phyloP scores from a whole-genome alignment of 352 stramenopile species.

The Hyaloperonospora brassicae region DNA sequence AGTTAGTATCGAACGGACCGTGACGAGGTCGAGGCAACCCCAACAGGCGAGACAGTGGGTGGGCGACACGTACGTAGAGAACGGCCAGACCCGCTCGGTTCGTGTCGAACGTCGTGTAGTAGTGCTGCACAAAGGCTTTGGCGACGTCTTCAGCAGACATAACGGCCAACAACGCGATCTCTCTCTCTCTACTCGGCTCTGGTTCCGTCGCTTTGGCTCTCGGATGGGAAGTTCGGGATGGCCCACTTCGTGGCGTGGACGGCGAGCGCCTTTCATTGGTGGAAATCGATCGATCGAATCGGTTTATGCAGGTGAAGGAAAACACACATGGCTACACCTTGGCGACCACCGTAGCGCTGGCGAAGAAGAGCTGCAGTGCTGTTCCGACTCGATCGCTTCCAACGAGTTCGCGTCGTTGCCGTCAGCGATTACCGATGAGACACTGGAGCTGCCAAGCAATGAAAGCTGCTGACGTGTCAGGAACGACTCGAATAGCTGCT shows the following conservation, averaged over 20 bases:
- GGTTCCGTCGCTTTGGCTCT: neutral
- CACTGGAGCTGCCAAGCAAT: constrained; percentile 15
- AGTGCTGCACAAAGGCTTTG: constrained; percentile 82
- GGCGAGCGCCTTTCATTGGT: constrained; percentile 18
- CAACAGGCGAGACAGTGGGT: too few species aligned
- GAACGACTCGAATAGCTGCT: constrained; percentile 48
- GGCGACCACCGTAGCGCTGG: neutral
- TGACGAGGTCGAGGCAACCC: too few species aligned
- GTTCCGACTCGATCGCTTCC: constrained; percentile 15
- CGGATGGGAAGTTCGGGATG: too few species aligned
- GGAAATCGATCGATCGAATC: constrained; percentile 12
- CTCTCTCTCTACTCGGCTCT: neutral
- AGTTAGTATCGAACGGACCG: too few species aligned
- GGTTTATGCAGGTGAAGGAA: constrained; percentile 1
- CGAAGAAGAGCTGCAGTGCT: constrained; percentile 12
- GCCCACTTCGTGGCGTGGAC: constrained; percentile 7
- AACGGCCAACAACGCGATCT: constrained; percentile 8
- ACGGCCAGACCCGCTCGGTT: constrained; percentile 64
- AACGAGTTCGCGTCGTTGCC: constrained; percentile 16
- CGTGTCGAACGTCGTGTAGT: constrained; percentile 81
- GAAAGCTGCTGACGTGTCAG: constrained; percentile 22
- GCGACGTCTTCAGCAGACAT: constrained; percentile 84
- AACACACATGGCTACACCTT: constrained; percentile 10
- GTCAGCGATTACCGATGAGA: constrained; percentile 19
- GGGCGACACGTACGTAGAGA: constrained; percentile 61